Percentiles rank a stretch among this genome's conserved stretches.
Conservation (phyloP, 2,329 filamentous ascomycete species). For the Xylariaceae sp. region DNA sequence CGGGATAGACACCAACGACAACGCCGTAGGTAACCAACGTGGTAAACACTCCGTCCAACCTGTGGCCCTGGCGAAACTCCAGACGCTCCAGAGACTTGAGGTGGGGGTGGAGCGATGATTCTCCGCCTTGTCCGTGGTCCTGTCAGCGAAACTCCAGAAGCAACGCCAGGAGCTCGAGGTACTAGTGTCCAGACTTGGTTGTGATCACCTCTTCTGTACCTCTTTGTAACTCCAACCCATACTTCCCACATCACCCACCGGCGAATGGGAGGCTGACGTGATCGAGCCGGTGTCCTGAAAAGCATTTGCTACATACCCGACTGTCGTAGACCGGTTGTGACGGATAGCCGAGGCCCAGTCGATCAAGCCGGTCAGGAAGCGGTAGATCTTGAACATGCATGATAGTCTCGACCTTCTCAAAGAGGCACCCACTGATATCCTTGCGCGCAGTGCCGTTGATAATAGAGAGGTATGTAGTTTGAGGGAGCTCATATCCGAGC, state of each 20-base stretch:
- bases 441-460: not conserved
- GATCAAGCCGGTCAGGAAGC: constrained; percentile 11
- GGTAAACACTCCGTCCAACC: not conserved
- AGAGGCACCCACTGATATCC: constrained; percentile 10
- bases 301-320: constrained; percentile 6
- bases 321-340: constrained; percentile 12
- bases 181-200: constrained; percentile 13
- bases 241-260: constrained; percentile 4
- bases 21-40: constrained; percentile 9
- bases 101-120: constrained; percentile 19
- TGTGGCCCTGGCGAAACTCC: constrained; percentile 10
- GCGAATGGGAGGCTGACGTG: constrained; percentile 18
- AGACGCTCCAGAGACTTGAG: constrained; percentile 9
- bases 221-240: constrained; percentile 14
- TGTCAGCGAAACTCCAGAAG: constrained; percentile 18
- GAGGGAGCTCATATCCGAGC: constrained; percentile 8
- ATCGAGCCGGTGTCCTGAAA: not conserved
- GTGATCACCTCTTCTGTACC: constrained; percentile 12
- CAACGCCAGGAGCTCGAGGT: constrained; percentile 7
- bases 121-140: constrained; percentile 15
- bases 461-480: not conserved
- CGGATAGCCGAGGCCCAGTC: not conserved
- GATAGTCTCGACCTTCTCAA: constrained; percentile 5
- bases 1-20: constrained; percentile 14
- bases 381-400: constrained; percentile 13